Evolutionary conservation across 2,329 filamentous ascomycete species (phyloP), one percentile per base, ranked within the genome.

Genomic region (Pseudocercospora vitis): DNA sequence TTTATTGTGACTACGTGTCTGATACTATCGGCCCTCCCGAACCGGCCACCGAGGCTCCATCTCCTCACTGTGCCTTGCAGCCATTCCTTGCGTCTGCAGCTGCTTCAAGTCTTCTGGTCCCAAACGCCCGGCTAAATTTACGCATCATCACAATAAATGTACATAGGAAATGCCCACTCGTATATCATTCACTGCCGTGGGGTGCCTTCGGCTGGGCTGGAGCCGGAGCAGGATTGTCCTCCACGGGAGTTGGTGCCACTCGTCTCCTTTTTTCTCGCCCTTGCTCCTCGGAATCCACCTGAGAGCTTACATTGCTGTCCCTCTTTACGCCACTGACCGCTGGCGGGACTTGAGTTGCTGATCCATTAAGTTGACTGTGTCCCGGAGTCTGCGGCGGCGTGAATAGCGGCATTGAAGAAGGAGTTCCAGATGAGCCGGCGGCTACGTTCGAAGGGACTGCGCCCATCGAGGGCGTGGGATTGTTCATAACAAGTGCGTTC

Each of bases 311-410:
- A 23, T 47, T 49, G 46, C 61, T 63, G 42, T 60, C 61, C 14
- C 73, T 63, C 62, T 76, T 64, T 8, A 59, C 53, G 23, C 63
- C 65, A 23, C 58, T 49, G 18, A 46, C 48, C 28, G 31, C 23
- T 19, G 50, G 29, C 14, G 55, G 29, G 3, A 39, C 48, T 46
- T 48, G 39, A 40, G 55, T 44, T 29, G 48, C 31, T 8, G 51
- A 48, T 14, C 47, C 48, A 16, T 49, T 59, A 24, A 56, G 64
- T 65, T 35, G 68, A 64, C 56, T 68, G 31, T 59, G 71, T 54
- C 81, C 75, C 4, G 92, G 92, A 2, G 92, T 97, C 70, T 95
- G 88, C 0, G 92, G 94, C 2, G 94, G 92, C 6, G 92, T 96
- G 31, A 88, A 89, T 64, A 95, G 83, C 0, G 91, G 88, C 37